Base-by-base conservation (phyloP, 805 yeast genomes). In the Metschnikowia gelsemii region DNA sequence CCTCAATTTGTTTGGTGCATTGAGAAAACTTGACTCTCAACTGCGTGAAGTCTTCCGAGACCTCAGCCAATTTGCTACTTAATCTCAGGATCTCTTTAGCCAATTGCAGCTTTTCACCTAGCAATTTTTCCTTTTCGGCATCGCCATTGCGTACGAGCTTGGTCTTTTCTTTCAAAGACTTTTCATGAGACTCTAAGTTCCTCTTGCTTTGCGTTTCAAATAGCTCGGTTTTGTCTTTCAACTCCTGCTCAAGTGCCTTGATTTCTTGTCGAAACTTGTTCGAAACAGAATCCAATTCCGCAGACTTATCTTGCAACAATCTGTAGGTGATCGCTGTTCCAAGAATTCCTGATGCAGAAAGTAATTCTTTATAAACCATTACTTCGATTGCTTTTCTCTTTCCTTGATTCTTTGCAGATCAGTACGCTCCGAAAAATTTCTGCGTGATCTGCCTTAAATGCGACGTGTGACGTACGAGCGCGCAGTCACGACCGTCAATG, bases 331-430 rank as follows among this genome's bases (percentile, higher is more conserved):
- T 26, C 7, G 39, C 44, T 11, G 45, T 39, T 9, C 45, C 40
- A 24, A 45, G 20, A 12, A 42, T 40, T 4, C 43, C 40, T n/a
- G 40, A 14, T 8, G 32, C 35, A 16, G 38, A 21, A 9, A 45
- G 9, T 31, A 38, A 42, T 36, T 45, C 48, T 41, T 28, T 34
- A 12, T 40, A 40, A 18, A 40, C 43, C 43, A 40, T 40, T 12
- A n/a, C 17, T 23, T 12, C 4, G 16, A 8, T 21, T 3, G 17
- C 12, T 23, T 21, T n/a, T 23, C 22, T 16, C 7, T 12, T 32
- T 32, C 21, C 21, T 32, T 20, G 7, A 5, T 19, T 20, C 7
- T 20, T 32, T 18, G 17, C 22, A 22, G 26, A 6, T 21, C 8
- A 19, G 23, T 22, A 2, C 8, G 2, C 14, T 16, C 20, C 22